These are phyloP conservation scores for Hypoxylon fuscum DNA, from an alignment of 495 filamentous ascomycete species.

Conservation along the genomic window DNA sequence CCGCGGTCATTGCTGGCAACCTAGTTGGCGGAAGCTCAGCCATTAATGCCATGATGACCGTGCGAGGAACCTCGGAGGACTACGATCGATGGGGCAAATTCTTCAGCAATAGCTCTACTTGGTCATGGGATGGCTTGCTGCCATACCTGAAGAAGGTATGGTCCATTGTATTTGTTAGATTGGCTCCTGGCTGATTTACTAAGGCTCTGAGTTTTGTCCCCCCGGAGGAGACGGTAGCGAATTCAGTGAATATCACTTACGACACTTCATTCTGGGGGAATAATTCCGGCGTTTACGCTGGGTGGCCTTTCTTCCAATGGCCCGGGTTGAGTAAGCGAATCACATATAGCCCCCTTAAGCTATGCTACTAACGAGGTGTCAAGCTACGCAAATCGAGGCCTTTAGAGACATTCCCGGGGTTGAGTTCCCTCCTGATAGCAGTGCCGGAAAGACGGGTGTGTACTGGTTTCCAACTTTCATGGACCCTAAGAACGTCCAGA, in stretches of 20 bases:
- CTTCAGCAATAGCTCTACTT: slow-evolving; percentile 47
- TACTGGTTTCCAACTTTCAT: slow-evolving; percentile 59
- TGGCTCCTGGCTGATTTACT: neutral
- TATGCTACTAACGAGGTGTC: neutral
- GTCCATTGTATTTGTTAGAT: neutral
- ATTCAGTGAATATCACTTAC: slow-evolving; percentile 52
- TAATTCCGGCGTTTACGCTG: slow-evolving; percentile 49
- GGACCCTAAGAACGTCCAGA: slow-evolving; percentile 49
- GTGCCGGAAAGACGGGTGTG: slow-evolving; percentile 50
- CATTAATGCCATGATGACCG: slow-evolving; percentile 57
- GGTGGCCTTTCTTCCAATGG: slow-evolving; percentile 56
- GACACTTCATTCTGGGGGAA: slow-evolving; percentile 55
- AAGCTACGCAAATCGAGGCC: slow-evolving; percentile 47
- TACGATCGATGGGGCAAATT: slow-evolving; percentile 58
- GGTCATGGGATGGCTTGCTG: slow-evolving; percentile 57
- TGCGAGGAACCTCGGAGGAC: slow-evolving; percentile 53
- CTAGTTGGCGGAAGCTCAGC: slow-evolving; percentile 58
- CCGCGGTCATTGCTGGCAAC: slow-evolving; percentile 45
- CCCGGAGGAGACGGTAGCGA: slow-evolving; percentile 44
- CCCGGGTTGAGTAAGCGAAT: slow-evolving; percentile 40
- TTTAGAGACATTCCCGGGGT: slow-evolving; percentile 52
- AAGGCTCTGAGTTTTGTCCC: slow-evolving; percentile 53
- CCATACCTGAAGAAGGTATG: slow-evolving; percentile 57
- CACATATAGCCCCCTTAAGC: neutral
- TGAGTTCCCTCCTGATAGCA: slow-evolving; percentile 52